Evolutionary conservation across 208 protist species (phyloP), one percentile per base, ranked within the genome.

Genomic region (Histomonas meleagridis): DNA sequence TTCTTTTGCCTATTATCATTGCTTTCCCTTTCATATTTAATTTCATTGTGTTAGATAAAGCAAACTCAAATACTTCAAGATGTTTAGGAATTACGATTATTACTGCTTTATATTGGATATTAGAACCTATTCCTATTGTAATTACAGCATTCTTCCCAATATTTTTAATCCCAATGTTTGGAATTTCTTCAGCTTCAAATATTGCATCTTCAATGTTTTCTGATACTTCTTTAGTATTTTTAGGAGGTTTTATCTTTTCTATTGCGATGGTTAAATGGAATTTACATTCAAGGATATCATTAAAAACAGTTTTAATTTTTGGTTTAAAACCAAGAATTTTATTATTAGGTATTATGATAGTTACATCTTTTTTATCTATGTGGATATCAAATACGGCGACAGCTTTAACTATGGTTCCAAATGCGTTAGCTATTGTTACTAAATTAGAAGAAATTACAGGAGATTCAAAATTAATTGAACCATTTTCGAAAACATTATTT

Each of bases 331-430:
- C 93, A 70, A 35, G 35, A 32, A 28, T 55, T 32, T 49, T 94
- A 1, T 72, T 94, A 0, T 90, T 94, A 35, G 93, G 93, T 48
- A 72, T 94, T 69, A 94, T 94, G 72, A 5, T 28, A 48, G 26
- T 81, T 16, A 92, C 92, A 0, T 51, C 90, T 5, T 92, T 94
- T 91, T 46, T 94, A 16, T 92, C 91, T 14, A 93, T 93, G 92
- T 94, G 62, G 70, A 93, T 94, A 65, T 91, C 53, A n/a, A 92
- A 94, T 79, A 94, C 93, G 14, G 92, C 91, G 1, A 93, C 93
- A 72, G 86, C 62, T 23, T 60, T 92, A 23, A 65, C 76, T 35
- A 86, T 86, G 76, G 46, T 86, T 5, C 76, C 76, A 16, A 86
- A 86, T 38, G 76, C 76, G 4, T 32, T 86, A 5, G 76, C 76